Evolutionary conservation across 805 yeast genomes (phyloP).

Genomic region (Saccharomycopsis sp.): DNA sequence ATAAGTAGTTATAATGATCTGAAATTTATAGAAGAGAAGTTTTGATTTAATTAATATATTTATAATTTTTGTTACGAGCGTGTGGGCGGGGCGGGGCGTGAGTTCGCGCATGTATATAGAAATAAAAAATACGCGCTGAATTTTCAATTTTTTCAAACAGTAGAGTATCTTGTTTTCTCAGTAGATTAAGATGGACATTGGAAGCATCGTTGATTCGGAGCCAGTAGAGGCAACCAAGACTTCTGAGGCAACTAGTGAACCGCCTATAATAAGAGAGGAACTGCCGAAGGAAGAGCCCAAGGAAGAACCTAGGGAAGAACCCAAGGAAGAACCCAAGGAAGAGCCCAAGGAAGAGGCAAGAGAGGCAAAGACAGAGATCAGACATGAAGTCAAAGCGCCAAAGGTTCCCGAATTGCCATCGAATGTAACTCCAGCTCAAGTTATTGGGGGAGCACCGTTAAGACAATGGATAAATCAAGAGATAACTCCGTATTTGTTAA

Average conservation of each 20-base stretch:
- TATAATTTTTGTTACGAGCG: no score
- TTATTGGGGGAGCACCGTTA: slow-evolving; percentile 66
- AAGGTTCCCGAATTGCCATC: slow-evolving; percentile 5
- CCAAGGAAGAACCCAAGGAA: not conserved
- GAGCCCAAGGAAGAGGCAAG: not conserved
- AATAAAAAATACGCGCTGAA: no score
- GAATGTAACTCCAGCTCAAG: slow-evolving; percentile 33
- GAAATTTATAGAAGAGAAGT: slow-evolving; percentile 17
- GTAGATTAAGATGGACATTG: no score
- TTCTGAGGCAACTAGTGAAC: no score
- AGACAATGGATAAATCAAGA: slow-evolving; percentile 61
- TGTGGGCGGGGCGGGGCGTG: no score
- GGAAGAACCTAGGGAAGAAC: not conserved
- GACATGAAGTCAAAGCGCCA: not conserved
- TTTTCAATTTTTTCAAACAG: no score
- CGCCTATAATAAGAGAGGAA: no score
- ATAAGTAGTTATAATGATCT: slow-evolving; percentile 26
- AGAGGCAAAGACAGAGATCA: not conserved
- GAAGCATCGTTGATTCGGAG: no score
- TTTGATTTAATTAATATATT: slow-evolving; percentile 6
- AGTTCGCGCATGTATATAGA: no score
- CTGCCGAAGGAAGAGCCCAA: not conserved
- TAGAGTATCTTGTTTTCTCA: no score
- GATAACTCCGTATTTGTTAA: slow-evolving; percentile 55
- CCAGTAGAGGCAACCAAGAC: no score